Evolutionary conservation across 1,139 yeast genomes (phyloP).

Genomic region (Blastobotrys raffinosifermentans): DNA sequence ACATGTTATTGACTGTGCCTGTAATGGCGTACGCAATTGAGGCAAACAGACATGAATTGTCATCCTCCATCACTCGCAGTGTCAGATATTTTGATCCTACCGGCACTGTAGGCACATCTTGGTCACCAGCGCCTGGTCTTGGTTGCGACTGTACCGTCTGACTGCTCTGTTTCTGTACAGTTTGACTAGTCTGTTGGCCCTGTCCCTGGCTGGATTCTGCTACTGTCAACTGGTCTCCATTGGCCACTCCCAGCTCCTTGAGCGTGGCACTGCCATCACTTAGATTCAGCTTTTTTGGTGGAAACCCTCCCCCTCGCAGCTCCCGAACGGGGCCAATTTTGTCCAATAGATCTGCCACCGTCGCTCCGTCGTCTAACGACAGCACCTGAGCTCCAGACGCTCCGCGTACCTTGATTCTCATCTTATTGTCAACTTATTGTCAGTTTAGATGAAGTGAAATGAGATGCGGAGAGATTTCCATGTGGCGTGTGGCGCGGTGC

Average conservation of each 20-base stretch:
- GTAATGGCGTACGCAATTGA: conserved; percentile 55
- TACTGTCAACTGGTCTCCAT: conserved; percentile 54
- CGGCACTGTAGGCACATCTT: conserved; percentile 8
- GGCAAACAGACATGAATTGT: conserved; percentile 74
- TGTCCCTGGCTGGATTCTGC: conserved; percentile 15
- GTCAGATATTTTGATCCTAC: conserved; percentile 31
- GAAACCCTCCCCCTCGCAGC: conserved; percentile 45
- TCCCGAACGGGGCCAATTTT: conserved; percentile 4
- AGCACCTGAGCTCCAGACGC: conserved; percentile 20
- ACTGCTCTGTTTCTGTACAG: too few relatives aligned
- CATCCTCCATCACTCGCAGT: conserved; percentile 65
- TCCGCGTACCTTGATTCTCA: conserved; percentile 26
- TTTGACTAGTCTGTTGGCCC: conserved; percentile 2
- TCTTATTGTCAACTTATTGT: conserved; percentile 12
- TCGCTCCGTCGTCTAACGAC: conserved; percentile 23
- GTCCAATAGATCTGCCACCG: conserved; percentile 25
- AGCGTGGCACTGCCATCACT: conserved; percentile 25
- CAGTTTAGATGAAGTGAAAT: too few relatives aligned
- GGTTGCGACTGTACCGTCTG: conserved; percentile 1
- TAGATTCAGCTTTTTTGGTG: conserved; percentile 46
- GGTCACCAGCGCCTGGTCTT: neutral
- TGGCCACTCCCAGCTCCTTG: conserved; percentile 41
- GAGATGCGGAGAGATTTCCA: too few relatives aligned
- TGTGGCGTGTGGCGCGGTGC: too few relatives aligned
- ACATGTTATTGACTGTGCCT: conserved; percentile 37